Evolutionary conservation across 768 basidiomycete species (phyloP), one percentile per base, ranked within the genome.

Genomic region (Solioccasus polychromus): DNA sequence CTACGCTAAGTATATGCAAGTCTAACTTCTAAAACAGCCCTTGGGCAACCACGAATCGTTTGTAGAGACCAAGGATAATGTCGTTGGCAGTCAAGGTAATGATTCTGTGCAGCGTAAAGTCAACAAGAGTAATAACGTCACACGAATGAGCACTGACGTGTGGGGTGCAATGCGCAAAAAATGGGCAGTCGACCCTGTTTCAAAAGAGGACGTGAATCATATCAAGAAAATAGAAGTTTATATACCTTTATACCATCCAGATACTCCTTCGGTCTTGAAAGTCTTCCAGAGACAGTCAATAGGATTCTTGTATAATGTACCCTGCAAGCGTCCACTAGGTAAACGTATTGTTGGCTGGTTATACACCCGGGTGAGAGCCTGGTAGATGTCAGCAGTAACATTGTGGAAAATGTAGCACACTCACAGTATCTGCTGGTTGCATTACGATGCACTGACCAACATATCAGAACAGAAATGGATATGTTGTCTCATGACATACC

Each of bases 261-360:
- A 72, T 9, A 92, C 68, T 25, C 96, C 96, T 69, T 99, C 96
- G 1, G 85, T 72, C 62, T 83, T 83, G 53, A 90, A 78, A 0
- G 96, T 99, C 74, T 96, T 97, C 90, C 88, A 95, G 39, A 99
- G 71, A 69, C 95, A 97, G 57, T 97, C 93, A 57, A 97, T 83
- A 4, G 94, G 94, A 60, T 88, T 93, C 64, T 78, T 88, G 69
- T 98, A 96, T 17, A 94, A 68, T 1, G 80, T 71, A 11, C 92
- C 94, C 51, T 80, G 77, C 23, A 79, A 62, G 54, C 71, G 82
- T 26, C 92, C 92, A 54, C 86, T 75, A 3, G 86, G 82, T 29
- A 82, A 74, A 35, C 70, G 70, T 54, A 73, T 74, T 1, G 91
- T 92, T 9, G 91, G 88, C 73, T 95, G 96, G 61, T 97, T 97